Evolutionary conservation across 176 grass and related monocot species (phyloP).

Genomic region (Raddia distichophylla): DNA sequence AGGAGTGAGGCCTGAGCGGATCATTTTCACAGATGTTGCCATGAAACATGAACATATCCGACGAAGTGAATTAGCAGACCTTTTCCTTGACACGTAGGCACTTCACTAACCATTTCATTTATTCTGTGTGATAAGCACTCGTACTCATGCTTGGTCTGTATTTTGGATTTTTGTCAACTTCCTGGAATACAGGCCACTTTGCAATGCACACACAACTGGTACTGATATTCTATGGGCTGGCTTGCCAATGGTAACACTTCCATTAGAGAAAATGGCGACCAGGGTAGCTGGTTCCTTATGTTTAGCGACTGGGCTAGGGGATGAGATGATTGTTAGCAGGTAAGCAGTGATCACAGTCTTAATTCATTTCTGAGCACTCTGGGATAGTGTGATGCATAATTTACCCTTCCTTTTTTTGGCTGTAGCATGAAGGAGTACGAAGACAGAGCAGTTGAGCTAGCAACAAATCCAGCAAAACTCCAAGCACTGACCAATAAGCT

Average conservation of each 20-base stretch:
- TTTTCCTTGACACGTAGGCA: slow-evolving; percentile 88
- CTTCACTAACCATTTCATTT: neutral
- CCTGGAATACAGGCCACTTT: slow-evolving; percentile 62
- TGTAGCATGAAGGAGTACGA: slow-evolving; percentile 85
- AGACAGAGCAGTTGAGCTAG: slow-evolving; percentile 70
- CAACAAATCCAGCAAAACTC: slow-evolving; percentile 63
- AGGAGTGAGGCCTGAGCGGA: slow-evolving; percentile 76
- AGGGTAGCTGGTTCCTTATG: slow-evolving; percentile 91
- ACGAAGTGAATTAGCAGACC: slow-evolving; percentile 80
- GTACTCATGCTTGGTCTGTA: neutral
- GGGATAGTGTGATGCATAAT: neutral
- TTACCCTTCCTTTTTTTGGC: slow-evolving; percentile 20
- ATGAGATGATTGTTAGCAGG: slow-evolving; percentile 87
- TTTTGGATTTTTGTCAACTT: slow-evolving; percentile 19
- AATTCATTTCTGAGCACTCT: neutral
- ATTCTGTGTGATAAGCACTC: slow-evolving; percentile 9
- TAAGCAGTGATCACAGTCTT: neutral
- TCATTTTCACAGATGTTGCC: slow-evolving; percentile 94
- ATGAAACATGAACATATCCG: slow-evolving; percentile 88
- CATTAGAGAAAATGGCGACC: slow-evolving; percentile 94
- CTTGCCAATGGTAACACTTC: slow-evolving; percentile 83
- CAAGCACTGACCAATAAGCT: slow-evolving; percentile 65
- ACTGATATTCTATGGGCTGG: slow-evolving; percentile 91
- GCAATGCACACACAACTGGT: slow-evolving; percentile 90
- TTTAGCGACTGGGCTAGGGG: slow-evolving; percentile 67